These are phyloP conservation scores for Collybia nuda DNA, from an alignment of 768 basidiomycete genomes.

Conservation along the genomic window DNA sequence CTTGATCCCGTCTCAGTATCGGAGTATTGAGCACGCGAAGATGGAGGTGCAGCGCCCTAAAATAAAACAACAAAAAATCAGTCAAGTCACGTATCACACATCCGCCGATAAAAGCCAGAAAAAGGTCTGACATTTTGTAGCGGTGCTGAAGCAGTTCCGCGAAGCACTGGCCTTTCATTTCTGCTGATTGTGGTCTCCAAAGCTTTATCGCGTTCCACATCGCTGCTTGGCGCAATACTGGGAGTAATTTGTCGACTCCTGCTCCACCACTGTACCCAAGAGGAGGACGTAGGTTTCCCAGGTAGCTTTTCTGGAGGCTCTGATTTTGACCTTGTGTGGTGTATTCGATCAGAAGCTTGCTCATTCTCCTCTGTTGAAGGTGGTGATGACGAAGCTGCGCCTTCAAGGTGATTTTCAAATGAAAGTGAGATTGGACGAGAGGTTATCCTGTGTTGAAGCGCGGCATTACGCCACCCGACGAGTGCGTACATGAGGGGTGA, in stretches of 20 bases:
- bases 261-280: constrained; percentile 89
- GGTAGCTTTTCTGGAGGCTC: constrained; percentile 34
- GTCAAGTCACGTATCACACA: not conserved
- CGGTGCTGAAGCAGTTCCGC: constrained; percentile 26
- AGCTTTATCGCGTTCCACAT: constrained; percentile 6
- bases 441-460: constrained; percentile 27
- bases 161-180: constrained; percentile 14
- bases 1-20: constrained; percentile 6
- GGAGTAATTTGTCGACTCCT: constrained; percentile 45
- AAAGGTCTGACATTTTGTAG: constrained; percentile 12
- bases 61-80: not conserved
- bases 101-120: not conserved
- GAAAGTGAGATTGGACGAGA: constrained; percentile 35
- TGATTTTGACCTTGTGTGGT: constrained; percentile 33
- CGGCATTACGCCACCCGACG: constrained; percentile 60
- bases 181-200: not conserved
- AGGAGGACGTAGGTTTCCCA: constrained; percentile 52
- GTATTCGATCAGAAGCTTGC: constrained; percentile 18
- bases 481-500: constrained; percentile 79
- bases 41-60: constrained; percentile 1
- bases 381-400: constrained; percentile 19
- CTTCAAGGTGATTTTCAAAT: constrained; percentile 30
- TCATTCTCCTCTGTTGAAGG: constrained; percentile 18
- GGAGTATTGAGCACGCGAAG: not conserved
- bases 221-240: constrained; percentile 13